Conservation (phyloP, 768 basidiomycete species). For the Pleurotus tuber-regium region DNA sequence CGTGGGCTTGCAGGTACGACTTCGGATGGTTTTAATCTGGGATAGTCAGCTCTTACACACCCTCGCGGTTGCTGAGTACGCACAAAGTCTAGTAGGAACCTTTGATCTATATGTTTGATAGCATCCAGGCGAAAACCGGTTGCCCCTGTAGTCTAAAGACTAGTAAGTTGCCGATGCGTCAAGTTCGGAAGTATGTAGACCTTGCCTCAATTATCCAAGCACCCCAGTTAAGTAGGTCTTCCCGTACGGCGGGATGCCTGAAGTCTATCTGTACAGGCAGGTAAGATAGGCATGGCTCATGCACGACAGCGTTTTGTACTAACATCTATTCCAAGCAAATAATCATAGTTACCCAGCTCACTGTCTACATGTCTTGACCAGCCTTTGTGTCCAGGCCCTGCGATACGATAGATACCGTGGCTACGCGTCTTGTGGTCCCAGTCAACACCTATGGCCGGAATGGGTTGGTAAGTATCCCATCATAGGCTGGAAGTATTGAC, state of each 20-base stretch:
- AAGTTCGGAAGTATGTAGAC: neutral
- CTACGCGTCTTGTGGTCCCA: conserved; percentile 72
- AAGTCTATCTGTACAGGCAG: conserved; percentile 67
- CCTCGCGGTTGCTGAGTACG: too few species aligned
- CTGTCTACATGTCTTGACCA: conserved; percentile 82
- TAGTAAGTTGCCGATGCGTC: conserved; percentile 6
- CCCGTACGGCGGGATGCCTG: conserved; percentile 73
- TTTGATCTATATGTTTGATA: conserved; percentile 82
- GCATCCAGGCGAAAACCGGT: conserved; percentile 86
- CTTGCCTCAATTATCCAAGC: conserved; percentile 63
- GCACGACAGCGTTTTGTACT: conserved; percentile 17
- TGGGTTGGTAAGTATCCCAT: neutral
- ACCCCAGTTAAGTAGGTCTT: conserved; percentile 78
- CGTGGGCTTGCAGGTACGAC: conserved; percentile 36
- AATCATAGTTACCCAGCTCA: conserved; percentile 89
- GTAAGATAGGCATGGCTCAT: neutral
- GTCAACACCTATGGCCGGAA: conserved; percentile 59
- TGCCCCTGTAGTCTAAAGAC: conserved; percentile 58
- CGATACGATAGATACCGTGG: conserved; percentile 70
- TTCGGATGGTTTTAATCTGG: conserved; percentile 54
- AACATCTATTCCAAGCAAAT: conserved; percentile 73
- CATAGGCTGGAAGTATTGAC: neutral
- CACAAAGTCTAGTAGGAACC: conserved; percentile 71
- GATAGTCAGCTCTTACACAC: too few species aligned
- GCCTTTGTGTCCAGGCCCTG: conserved; percentile 61